Percentiles rank a stretch among this genome's conserved stretches.
Conservation (phyloP, 78 protist genomes). For the Dictyostelium brefeldianum region DNA sequence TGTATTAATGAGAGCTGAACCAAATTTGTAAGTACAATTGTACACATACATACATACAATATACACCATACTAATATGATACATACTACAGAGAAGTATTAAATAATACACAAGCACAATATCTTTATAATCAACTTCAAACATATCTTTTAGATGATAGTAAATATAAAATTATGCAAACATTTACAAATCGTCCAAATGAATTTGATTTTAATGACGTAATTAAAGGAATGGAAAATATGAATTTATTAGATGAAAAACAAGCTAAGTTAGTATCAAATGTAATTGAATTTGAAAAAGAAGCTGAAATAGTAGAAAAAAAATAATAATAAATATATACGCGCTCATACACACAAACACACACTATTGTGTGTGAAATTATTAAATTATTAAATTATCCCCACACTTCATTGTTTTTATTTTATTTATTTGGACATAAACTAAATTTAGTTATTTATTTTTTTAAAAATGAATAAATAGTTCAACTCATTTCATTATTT, state of each 20-base stretch:
- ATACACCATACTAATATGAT: background rate
- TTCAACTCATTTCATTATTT: background rate
- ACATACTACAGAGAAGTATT: slow-evolving; percentile 45
- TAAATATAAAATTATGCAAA: slow-evolving; percentile 58
- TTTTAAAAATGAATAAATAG: too few relatives aligned
- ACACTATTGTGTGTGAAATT: background rate
- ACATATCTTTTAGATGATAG: slow-evolving; percentile 59
- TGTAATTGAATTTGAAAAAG: slow-evolving; percentile 38
- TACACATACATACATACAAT: background rate
- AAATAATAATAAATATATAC: background rate
- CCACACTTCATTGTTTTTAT: background rate
- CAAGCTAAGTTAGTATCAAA: background rate
- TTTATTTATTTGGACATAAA: background rate
- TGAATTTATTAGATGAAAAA: slow-evolving; percentile 23
- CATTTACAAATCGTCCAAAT: slow-evolving; percentile 44
- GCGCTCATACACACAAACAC: background rate
- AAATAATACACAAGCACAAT: slow-evolving; percentile 60
- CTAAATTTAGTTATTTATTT: background rate
- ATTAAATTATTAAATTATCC: background rate
- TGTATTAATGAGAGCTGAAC: slow-evolving; percentile 80
- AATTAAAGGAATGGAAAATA: slow-evolving; percentile 10
- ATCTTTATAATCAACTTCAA: slow-evolving; percentile 57
- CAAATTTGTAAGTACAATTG: slow-evolving; percentile 63
- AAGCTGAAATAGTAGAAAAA: slow-evolving; percentile 2
- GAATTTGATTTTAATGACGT: slow-evolving; percentile 46